Percentiles rank a stretch among this genome's conserved stretches.
phyloP scores from a whole-genome alignment of 2,329 filamentous ascomycete species.

The Geosmithia putterillii region DNA sequence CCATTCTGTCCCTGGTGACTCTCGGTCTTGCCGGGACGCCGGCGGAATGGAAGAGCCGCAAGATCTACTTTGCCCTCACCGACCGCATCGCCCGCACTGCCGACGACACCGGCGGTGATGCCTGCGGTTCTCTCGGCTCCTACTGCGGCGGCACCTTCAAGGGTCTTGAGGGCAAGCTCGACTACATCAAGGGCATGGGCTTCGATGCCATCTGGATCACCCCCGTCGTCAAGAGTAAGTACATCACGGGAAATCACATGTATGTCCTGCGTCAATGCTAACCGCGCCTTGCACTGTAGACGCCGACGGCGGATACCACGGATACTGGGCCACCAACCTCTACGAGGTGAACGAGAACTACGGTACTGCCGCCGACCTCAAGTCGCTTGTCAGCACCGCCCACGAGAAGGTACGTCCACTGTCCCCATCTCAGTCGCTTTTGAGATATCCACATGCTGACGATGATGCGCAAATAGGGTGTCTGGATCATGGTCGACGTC shows the following conservation, averaged over 20 bases:
- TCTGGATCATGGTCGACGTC: conserved; percentile 49
- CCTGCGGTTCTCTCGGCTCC: conserved; percentile 24
- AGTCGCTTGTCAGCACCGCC: conserved; percentile 38
- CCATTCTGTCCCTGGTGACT: conserved; percentile 2
- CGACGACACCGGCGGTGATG: conserved; percentile 27
- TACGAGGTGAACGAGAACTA: conserved; percentile 43
- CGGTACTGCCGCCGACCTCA: conserved; percentile 46
- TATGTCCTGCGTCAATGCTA: conserved; percentile 1
- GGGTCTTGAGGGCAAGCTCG: conserved; percentile 45
- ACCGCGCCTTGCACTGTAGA: conserved; percentile 15
- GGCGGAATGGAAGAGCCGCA: conserved; percentile 37
- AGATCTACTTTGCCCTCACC: conserved; percentile 46
- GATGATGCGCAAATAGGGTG: conserved; percentile 12
- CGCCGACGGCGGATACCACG: conserved; percentile 34
- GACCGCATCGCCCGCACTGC: conserved; percentile 37
- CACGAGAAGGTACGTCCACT: conserved; percentile 37
- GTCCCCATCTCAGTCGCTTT: not conserved
- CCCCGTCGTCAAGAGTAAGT: conserved; percentile 35
- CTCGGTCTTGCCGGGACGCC: conserved; percentile 16
- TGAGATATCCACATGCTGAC: not conserved
- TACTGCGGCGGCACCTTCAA: conserved; percentile 52
- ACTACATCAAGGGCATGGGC: conserved; percentile 51
- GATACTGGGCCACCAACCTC: conserved; percentile 40
- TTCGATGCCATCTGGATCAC: conserved; percentile 49
- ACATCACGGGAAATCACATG: not conserved